phyloP scores from a whole-genome alignment of 2,329 filamentous ascomycete species.

The Trichoderma gracile region DNA sequence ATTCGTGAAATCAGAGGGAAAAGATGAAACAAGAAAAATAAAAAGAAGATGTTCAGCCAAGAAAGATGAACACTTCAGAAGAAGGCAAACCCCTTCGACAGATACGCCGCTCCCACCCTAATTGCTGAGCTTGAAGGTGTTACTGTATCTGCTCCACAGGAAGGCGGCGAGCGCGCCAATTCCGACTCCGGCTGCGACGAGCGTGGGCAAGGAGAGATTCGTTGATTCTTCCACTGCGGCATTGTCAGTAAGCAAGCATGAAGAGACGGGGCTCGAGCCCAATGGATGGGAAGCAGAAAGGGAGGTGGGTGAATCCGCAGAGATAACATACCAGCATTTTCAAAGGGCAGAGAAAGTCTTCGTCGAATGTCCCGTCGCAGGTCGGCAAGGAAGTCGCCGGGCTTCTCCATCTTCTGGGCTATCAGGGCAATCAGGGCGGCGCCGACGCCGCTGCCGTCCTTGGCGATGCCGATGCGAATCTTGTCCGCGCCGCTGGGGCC shows the following conservation, averaged over 20 bases:
- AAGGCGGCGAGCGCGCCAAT: slow-evolving; percentile 42
- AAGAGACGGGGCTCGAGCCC: too few species aligned
- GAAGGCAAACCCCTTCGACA: background rate
- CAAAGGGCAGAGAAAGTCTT: slow-evolving; percentile 37
- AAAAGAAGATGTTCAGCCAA: background rate
- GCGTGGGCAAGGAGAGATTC: slow-evolving; percentile 36
- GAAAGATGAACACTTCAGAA: slow-evolving; percentile 1
- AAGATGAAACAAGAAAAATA: background rate
- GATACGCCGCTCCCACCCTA: background rate
- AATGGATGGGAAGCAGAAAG: background rate
- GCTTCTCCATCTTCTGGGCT: slow-evolving; percentile 67
- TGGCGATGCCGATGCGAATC: slow-evolving; percentile 92
- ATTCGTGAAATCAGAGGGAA: too few species aligned
- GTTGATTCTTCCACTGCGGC: slow-evolving; percentile 37
- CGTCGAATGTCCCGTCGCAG: slow-evolving; percentile 44
- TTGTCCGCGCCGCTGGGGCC: slow-evolving; percentile 77
- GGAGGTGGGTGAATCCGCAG: too few species aligned
- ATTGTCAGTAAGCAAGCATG: background rate
- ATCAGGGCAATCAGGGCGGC: slow-evolving; percentile 93
- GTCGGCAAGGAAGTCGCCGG: slow-evolving; percentile 46
- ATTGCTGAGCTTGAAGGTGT: slow-evolving; percentile 28
- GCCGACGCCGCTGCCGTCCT: slow-evolving; percentile 83
- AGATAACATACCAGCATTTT: slow-evolving; percentile 36
- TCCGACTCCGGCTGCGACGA: slow-evolving; percentile 42
- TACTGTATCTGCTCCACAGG: slow-evolving; percentile 39